Evolutionary conservation across 441 rosid genomes (phyloP), one percentile per base, ranked within the genome.

Genomic region (Omphalea diandra): DNA sequence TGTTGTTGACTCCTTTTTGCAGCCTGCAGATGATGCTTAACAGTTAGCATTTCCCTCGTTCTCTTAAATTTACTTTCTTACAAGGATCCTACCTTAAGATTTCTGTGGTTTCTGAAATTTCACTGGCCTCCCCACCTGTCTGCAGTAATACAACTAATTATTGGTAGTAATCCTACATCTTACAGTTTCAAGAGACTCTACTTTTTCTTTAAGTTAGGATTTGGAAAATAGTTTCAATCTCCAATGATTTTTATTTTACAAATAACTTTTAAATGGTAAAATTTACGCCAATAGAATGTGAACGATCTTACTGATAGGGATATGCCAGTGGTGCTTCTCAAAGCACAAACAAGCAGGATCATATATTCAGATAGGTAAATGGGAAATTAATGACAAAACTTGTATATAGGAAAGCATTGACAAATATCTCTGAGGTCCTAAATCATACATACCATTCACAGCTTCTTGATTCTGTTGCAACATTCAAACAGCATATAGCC

Each of bases 401-500:
- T 38, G 15, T 40, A 26, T 7, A 54, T 36, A 20, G 17, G 49
- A 32, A 70, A 27, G 26, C 17, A 47, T 31, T 26, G 32, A 38
- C n/a, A 54, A 35, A 58, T 24, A 7, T 29, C 29, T 32, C 40
- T 27, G 32, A 2, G 67, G 57, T 29, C n/a, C 58, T 5, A 17
- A 60, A 57, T 7, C 41, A 59, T 68, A 59, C 70, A 60, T 33
- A 68, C 72, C 76, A 15, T 57, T 71, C 15, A 32, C 11, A 26
- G 46, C 44, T 40, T 47, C 43, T 20, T 36, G 33, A 40, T 40
- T 63, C 67, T 36, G 64, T 64, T 20, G 67, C 58, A 9, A 56
- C 43, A 64, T 63, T 92, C 88, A 92, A 69, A 94, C 98, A 40
- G 75, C 89, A 78, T 89, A 92, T 12, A 94, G 76, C 80, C 75